These are phyloP conservation scores for Orychophragmus violaceus DNA, from an alignment of 345 rosid genomes.

Conservation along the genomic window DNA sequence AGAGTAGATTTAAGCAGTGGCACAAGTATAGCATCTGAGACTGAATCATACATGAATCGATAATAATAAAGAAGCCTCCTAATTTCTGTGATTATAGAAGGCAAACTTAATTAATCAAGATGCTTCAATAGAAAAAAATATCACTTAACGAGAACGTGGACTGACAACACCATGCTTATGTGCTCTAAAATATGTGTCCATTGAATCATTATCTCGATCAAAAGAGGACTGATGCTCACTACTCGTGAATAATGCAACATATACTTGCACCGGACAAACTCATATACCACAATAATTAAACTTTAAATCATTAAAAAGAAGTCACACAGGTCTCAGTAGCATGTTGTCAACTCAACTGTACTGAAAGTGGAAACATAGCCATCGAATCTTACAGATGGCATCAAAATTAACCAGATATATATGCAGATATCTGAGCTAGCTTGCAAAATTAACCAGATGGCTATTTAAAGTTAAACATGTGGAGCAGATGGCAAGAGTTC, in stretches of 20 bases:
- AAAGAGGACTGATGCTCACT: constrained; percentile 8
- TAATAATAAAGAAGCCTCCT: not conserved
- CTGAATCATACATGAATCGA: not conserved
- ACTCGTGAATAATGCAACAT: not conserved
- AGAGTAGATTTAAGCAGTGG: constrained; percentile 6
- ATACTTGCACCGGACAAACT: not conserved
- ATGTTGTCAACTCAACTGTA: constrained; percentile 3
- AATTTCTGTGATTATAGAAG: not conserved
- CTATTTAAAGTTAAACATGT: not conserved
- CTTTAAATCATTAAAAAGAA: not conserved
- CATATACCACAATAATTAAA: not conserved
- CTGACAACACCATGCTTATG: constrained; percentile 1
- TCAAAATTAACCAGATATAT: not conserved
- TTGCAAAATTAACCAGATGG: constrained; percentile 9
- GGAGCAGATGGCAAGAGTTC: constrained; percentile 14
- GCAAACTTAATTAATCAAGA: not conserved
- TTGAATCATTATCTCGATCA: constrained; percentile 8
- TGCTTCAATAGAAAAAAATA: not conserved
- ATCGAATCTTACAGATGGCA: constrained; percentile 15
- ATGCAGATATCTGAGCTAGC: not conserved
- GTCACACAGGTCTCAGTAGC: not conserved
- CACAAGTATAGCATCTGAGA: not conserved
- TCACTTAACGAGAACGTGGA: not conserved
- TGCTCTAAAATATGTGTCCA: not conserved
- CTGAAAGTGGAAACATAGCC: not conserved